These are phyloP conservation scores for Sisymbrium altissimum DNA, from an alignment of 345 rosid species.

Conservation along the genomic window DNA sequence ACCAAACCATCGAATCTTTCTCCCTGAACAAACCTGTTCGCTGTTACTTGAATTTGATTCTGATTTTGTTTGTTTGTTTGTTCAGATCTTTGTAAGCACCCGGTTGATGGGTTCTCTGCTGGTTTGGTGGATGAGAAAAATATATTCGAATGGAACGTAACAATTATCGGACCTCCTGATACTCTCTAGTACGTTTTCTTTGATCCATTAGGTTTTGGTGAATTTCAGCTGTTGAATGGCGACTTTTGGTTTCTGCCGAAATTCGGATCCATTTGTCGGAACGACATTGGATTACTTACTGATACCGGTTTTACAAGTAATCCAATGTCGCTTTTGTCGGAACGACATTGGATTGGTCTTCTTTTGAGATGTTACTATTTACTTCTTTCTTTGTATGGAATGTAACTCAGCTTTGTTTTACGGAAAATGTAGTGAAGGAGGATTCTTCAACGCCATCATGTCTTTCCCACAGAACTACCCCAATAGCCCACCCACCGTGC, in stretches of 20 bases:
- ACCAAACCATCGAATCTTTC: slow-evolving; percentile 8
- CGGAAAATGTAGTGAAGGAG: slow-evolving; percentile 66
- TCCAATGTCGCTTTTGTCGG: no score
- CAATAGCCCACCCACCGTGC: slow-evolving; percentile 45
- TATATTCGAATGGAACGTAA: slow-evolving; percentile 93
- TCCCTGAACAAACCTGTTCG: not conserved
- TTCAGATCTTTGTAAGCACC: slow-evolving; percentile 95
- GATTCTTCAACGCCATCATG: slow-evolving; percentile 82
- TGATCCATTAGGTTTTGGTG: slow-evolving; percentile 48
- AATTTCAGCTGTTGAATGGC: no score
- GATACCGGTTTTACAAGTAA: no score
- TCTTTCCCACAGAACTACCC: slow-evolving; percentile 60
- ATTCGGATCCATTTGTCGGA: no score
- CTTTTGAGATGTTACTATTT: no score
- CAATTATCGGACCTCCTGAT: slow-evolving; percentile 97
- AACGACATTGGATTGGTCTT: no score
- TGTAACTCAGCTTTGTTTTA: no score
- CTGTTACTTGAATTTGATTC: not conserved
- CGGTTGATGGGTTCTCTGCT: slow-evolving; percentile 98
- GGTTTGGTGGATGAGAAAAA: slow-evolving; percentile 90
- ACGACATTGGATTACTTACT: no score
- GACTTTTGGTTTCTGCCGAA: no score
- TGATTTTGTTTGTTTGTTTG: not conserved
- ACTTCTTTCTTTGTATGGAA: no score
- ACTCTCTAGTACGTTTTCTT: slow-evolving; percentile 66